Evolutionary conservation across 176 grass and related monocot species (phyloP).

Genomic region (Guadua angustifolia): DNA sequence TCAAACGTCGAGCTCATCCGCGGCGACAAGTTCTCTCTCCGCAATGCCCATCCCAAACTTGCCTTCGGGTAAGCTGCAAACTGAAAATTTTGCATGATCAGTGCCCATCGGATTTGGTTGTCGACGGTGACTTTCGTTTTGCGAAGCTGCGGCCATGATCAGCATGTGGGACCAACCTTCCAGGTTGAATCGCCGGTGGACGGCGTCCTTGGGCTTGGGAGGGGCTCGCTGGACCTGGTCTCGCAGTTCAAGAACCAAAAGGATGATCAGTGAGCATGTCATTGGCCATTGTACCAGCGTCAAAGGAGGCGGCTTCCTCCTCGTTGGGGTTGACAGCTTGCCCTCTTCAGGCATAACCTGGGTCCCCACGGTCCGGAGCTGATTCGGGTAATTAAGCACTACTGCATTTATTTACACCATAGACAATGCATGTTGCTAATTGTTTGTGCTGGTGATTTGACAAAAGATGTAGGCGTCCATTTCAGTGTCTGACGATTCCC

Average conservation of each 20-base stretch:
- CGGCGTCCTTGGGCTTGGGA: constrained; percentile 63
- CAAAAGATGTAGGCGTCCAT: no score
- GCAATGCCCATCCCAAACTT: constrained; percentile 4
- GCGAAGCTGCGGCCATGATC: constrained; percentile 68
- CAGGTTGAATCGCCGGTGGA: neutral
- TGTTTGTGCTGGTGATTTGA: no score
- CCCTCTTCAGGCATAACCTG: constrained; percentile 40
- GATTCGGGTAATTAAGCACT: constrained; percentile 26
- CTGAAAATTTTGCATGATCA: neutral
- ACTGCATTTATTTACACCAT: no score
- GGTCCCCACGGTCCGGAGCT: constrained; percentile 43
- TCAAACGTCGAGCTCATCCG: constrained; percentile 44
- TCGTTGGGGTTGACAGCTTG: constrained; percentile 50
- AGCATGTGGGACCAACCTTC: neutral
- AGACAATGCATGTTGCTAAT: no score
- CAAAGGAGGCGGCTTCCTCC: constrained; percentile 55
- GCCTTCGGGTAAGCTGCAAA: constrained; percentile 56
- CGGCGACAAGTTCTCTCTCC: constrained; percentile 47
- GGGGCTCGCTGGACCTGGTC: constrained; percentile 33
- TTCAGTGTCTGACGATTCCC: no score
- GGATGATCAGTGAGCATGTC: constrained; percentile 47
- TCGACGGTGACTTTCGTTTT: neutral
- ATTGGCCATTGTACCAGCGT: constrained; percentile 59
- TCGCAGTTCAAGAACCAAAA: constrained; percentile 52
- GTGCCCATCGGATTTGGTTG: neutral